Percentiles rank a stretch among this genome's conserved stretches.
These are phyloP conservation scores for Russula emetica DNA, from an alignment of 768 basidiomycete species.

Conservation along the genomic window DNA sequence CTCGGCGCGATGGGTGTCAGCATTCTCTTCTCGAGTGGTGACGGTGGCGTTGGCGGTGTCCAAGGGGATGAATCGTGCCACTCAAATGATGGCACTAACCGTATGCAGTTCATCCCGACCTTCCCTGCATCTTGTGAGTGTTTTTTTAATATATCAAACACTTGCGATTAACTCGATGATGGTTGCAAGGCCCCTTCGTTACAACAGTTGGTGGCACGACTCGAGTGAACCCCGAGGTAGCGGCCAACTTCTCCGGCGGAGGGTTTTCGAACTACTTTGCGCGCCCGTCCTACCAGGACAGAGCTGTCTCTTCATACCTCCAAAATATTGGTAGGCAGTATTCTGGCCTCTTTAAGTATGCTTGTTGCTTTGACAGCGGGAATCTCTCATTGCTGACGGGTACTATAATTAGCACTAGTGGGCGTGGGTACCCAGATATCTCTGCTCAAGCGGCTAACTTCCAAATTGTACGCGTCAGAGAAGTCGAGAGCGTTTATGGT, in stretches of 20 bases:
- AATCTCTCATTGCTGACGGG: neutral
- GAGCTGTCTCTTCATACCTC: slow-evolving; percentile 34
- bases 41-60: slow-evolving; percentile 57
- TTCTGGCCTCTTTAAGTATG: slow-evolving; percentile 52
- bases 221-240: slow-evolving; percentile 55
- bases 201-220: slow-evolving; percentile 61
- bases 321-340: slow-evolving; percentile 44
- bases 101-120: slow-evolving; percentile 32
- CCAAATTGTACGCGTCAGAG: slow-evolving; percentile 54
- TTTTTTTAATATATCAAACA: neutral
- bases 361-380: neutral
- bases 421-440: slow-evolving; percentile 39
- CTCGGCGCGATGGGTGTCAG: slow-evolving; percentile 57
- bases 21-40: slow-evolving; percentile 62
- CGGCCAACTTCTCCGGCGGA: slow-evolving; percentile 60
- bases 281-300: slow-evolving; percentile 32
- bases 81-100: slow-evolving; percentile 37
- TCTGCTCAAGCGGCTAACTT: slow-evolving; percentile 48
- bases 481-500: slow-evolving; percentile 42
- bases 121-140: slow-evolving; percentile 44
- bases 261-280: slow-evolving; percentile 54
- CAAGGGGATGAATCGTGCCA: slow-evolving; percentile 47
- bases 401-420: slow-evolving; percentile 27
- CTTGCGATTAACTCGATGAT: neutral
- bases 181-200: slow-evolving; percentile 46